Conservation (phyloP, 1,284 basidiomycete species). For the Sanghuangporus weigelae region DNA sequence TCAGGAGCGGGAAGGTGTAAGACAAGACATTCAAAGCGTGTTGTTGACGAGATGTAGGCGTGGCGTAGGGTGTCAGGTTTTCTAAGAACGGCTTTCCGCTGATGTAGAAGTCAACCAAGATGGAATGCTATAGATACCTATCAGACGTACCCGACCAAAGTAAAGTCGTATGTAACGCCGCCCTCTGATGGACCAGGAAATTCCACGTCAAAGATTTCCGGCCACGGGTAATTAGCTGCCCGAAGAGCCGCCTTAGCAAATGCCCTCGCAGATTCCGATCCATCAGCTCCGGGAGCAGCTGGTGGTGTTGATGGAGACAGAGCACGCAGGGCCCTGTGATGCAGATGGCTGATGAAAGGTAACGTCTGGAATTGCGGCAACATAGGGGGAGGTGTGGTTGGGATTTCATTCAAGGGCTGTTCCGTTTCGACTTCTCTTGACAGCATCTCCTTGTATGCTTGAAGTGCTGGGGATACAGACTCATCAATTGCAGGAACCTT, state of each 20-base stretch:
- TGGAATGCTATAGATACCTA: not conserved
- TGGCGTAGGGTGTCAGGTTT: conserved; percentile 41
- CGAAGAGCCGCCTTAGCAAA: conserved; percentile 28
- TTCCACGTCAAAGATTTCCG: conserved; percentile 52
- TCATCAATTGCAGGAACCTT: conserved; percentile 20
- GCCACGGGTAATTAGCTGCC: conserved; percentile 56
- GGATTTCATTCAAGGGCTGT: not conserved
- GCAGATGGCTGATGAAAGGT: conserved; percentile 26
- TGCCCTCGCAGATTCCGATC: conserved; percentile 22
- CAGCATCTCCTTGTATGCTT: not conserved
- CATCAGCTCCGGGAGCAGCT: conserved; percentile 19
- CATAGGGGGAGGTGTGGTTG: not conserved
- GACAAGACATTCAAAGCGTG: conserved; percentile 69
- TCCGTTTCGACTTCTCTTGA: not conserved
- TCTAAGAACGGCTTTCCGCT: conserved; percentile 61
- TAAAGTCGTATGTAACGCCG: conserved; percentile 56
- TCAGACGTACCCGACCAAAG: conserved; percentile 52
- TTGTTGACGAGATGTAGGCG: conserved; percentile 54
- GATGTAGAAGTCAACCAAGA: conserved; percentile 16
- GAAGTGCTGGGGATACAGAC: not conserved
- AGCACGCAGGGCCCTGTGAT: conserved; percentile 29
- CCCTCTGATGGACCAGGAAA: conserved; percentile 37
- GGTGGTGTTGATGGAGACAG: conserved; percentile 23
- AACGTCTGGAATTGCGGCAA: conserved; percentile 1
- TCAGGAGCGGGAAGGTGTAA: conserved; percentile 58